phyloP scores from a whole-genome alignment of 192 early-diverging fungal species.

The Linnemannia elongata region DNA sequence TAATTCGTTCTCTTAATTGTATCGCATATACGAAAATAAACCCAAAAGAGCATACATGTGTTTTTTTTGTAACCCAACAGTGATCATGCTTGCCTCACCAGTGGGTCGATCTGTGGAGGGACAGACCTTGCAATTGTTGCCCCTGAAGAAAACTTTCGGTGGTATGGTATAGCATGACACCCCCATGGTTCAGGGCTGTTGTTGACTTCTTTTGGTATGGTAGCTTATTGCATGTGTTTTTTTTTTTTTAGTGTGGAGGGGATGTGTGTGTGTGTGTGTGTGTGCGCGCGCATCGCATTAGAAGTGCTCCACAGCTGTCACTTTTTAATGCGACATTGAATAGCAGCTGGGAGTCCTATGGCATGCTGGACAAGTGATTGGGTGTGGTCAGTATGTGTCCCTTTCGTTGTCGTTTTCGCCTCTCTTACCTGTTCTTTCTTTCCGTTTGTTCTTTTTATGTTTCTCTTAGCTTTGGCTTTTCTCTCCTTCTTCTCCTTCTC shows the following conservation, averaged over 20 bases:
- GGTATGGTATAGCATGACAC: background rate
- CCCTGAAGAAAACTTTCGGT: background rate
- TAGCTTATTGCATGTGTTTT: background rate
- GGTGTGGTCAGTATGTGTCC: background rate
- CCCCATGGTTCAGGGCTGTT: background rate
- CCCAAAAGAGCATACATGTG: background rate
- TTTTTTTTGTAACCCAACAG: background rate
- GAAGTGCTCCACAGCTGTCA: too few species aligned
- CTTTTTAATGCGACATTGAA: too few species aligned
- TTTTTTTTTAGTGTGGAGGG: too few species aligned
- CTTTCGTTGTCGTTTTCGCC: background rate
- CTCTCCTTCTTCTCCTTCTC: background rate
- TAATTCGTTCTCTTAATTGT: constrained; percentile 13
- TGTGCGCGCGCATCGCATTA: too few species aligned
- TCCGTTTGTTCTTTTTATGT: background rate
- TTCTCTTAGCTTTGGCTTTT: constrained; percentile 25
- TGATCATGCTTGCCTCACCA: background rate
- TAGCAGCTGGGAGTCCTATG: too few species aligned
- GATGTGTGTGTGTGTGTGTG: too few species aligned
- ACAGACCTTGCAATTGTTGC: background rate
- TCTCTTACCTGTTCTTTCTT: background rate
- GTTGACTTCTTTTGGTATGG: background rate
- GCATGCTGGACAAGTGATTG: too few species aligned
- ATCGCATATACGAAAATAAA: background rate
- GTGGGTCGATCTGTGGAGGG: background rate